phyloP scores from a whole-genome alignment of 2,329 filamentous ascomycete species.

The Colletotrichum viniferum region DNA sequence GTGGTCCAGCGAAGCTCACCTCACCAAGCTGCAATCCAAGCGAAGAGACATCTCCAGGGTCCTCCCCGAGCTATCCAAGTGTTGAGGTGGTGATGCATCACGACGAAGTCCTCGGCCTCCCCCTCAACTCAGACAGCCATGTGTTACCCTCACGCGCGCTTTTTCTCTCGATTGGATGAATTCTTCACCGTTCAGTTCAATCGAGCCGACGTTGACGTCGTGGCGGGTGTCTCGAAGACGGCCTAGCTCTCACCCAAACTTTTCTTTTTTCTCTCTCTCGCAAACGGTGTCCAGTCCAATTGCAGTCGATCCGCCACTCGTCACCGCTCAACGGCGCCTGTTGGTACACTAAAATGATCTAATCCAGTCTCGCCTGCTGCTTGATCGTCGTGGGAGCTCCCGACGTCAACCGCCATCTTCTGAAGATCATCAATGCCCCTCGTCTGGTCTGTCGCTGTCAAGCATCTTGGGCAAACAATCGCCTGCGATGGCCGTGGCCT shows the following conservation, averaged over 20 bases:
- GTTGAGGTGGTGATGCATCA: neutral
- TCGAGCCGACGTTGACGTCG: neutral
- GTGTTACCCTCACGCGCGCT: slow-evolving; percentile 1
- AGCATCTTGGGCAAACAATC: neutral
- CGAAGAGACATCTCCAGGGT: neutral
- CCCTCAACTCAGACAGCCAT: neutral
- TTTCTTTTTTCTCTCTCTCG: neutral
- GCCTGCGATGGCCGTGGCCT: neutral
- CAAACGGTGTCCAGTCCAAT: slow-evolving; percentile 1
- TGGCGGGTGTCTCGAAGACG: neutral
- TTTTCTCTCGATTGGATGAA: neutral
- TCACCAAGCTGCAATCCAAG: neutral
- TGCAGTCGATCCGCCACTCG: neutral
- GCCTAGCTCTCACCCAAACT: neutral
- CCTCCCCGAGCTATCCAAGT: neutral
- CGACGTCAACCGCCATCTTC: neutral
- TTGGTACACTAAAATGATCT: neutral
- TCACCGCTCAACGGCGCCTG: slow-evolving; percentile 10
- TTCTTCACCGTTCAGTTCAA: neutral
- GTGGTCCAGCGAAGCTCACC: neutral
- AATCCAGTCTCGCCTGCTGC: neutral
- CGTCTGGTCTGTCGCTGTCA: neutral
- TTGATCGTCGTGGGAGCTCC: neutral
- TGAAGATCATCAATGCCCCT: neutral
- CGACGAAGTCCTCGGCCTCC: neutral